Percentiles rank a stretch among this genome's conserved stretches.
phyloP scores from a whole-genome alignment of 129 eudicot species.

The Flaveria bidentis region DNA sequence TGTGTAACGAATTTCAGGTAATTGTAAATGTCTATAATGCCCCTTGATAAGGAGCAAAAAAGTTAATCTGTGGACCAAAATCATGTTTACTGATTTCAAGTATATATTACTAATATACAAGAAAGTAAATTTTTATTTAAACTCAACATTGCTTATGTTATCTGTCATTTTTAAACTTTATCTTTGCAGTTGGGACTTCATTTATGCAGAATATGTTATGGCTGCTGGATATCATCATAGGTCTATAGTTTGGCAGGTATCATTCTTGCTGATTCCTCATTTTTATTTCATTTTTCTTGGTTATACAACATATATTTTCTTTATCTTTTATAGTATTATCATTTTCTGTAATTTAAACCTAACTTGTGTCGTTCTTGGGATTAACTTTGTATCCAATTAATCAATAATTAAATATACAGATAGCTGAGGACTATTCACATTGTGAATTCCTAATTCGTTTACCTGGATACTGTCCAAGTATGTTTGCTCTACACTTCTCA shows the following conservation, averaged over 20 bases:
- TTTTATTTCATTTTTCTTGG: not conserved
- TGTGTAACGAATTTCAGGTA: slow-evolving; percentile 99
- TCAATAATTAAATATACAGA: slow-evolving; percentile 47
- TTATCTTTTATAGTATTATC: not conserved
- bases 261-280: slow-evolving; percentile 9
- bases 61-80: not conserved
- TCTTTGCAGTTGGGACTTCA: slow-evolving; percentile 89
- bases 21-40: not conserved
- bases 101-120: not conserved
- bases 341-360: not conserved
- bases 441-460: slow-evolving; percentile 94
- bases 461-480: slow-evolving; percentile 99
- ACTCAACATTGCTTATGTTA: not conserved
- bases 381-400: not conserved
- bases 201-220: slow-evolving; percentile 96
- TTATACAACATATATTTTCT: not conserved
- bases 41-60: not conserved
- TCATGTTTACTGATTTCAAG: not conserved
- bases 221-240: slow-evolving; percentile 95
- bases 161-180: slow-evolving; percentile 6
- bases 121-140: not conserved
- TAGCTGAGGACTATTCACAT: slow-evolving; percentile 98
- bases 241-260: slow-evolving; percentile 96
- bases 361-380: not conserved
- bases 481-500: slow-evolving; percentile 29